Percentiles rank a stretch among this genome's conserved stretches.
These are phyloP conservation scores for Alternaria novae-zelandiae DNA, from an alignment of 2,329 filamentous ascomycete species.

Conservation along the genomic window DNA sequence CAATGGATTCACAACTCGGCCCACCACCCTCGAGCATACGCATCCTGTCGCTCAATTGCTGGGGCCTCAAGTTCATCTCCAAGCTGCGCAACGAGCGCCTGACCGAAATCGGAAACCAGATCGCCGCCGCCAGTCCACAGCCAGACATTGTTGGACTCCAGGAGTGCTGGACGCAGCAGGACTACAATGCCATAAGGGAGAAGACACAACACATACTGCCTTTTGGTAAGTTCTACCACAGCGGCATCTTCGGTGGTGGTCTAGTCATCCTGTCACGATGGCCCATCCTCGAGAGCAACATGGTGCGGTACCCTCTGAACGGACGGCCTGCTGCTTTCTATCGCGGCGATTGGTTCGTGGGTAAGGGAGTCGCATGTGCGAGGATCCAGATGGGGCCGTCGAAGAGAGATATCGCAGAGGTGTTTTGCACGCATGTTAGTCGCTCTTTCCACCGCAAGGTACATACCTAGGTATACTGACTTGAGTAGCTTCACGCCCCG, in stretches of 20 bases:
- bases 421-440: slow-evolving; percentile 86
- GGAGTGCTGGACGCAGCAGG: slow-evolving; percentile 89
- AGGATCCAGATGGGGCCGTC: slow-evolving; percentile 73
- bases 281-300: slow-evolving; percentile 88
- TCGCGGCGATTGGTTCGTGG: slow-evolving; percentile 94
- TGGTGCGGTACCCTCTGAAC: slow-evolving; percentile 89
- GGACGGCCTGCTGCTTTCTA: slow-evolving; percentile 93
- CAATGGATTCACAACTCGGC: slow-evolving; percentile 28
- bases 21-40: slow-evolving; percentile 64
- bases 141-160: slow-evolving; percentile 92
- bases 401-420: slow-evolving; percentile 74
- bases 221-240: slow-evolving; percentile 90
- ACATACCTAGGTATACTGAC: slow-evolving; percentile 51
- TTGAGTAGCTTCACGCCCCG: slow-evolving; percentile 72
- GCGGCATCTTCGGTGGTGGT: slow-evolving; percentile 87
- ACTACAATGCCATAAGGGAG: slow-evolving; percentile 79
- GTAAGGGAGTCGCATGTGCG: slow-evolving; percentile 89
- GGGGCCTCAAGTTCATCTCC: slow-evolving; percentile 90
- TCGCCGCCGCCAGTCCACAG: slow-evolving; percentile 70
- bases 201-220: slow-evolving; percentile 78
- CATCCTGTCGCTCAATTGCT: slow-evolving; percentile 92
- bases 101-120: slow-evolving; percentile 79
- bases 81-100: slow-evolving; percentile 79
- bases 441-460: not conserved
- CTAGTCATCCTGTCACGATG: slow-evolving; percentile 88